Conservation (phyloP, 2,329 filamentous ascomycete genomes). For the Cordyceps pruinosa region DNA sequence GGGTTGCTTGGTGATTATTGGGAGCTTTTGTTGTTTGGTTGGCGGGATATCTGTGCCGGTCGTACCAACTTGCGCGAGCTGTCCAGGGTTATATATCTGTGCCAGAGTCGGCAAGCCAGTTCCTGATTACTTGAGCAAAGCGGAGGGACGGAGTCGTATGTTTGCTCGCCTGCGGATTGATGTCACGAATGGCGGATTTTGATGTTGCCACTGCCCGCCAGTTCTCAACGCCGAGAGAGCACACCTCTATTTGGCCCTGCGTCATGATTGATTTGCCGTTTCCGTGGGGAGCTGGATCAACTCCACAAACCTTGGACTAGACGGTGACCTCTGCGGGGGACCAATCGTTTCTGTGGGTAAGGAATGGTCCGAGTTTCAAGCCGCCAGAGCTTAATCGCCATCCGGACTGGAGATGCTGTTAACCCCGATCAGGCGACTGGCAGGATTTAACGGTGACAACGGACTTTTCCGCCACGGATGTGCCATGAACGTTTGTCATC, state of each 20-base stretch:
- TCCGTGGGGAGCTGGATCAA: too few relatives aligned
- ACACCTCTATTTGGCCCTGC: neutral
- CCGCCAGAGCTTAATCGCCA: too few relatives aligned
- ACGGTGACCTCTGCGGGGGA: too few relatives aligned
- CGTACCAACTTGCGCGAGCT: neutral
- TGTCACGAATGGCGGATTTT: neutral
- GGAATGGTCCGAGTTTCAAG: neutral
- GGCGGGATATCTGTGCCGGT: neutral
- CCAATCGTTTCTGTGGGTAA: too few relatives aligned
- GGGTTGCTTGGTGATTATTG: neutral
- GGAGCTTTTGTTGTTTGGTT: neutral
- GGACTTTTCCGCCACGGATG: too few relatives aligned
- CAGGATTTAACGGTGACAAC: too few relatives aligned
- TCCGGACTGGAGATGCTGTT: neutral
- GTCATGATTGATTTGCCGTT: neutral
- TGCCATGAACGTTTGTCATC: too few relatives aligned
- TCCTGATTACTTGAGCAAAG: neutral
- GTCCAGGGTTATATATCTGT: neutral
- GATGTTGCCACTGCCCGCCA: neutral
- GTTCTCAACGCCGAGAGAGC: conserved; percentile 3
- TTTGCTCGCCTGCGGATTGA: neutral
- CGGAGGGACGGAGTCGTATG: neutral
- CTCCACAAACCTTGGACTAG: too few relatives aligned
- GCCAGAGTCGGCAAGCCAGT: neutral
- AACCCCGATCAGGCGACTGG: neutral